phyloP scores from a whole-genome alignment of 805 yeast species.

The Komagataella mondaviorum region DNA sequence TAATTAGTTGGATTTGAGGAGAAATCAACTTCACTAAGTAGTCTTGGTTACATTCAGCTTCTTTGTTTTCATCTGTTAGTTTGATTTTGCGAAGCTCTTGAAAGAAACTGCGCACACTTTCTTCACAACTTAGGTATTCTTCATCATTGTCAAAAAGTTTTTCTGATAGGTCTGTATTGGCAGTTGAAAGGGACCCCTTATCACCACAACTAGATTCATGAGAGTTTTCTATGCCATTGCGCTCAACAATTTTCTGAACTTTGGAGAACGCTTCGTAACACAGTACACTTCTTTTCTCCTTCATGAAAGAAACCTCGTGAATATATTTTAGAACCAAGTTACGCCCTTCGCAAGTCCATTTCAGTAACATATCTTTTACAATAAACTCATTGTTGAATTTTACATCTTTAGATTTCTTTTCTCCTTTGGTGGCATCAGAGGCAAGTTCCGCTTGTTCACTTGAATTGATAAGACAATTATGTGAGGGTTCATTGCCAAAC shows the following conservation, averaged over 20 bases:
- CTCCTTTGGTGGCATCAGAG: constrained; percentile 10
- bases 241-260: constrained; percentile 34
- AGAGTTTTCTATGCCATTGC: constrained; percentile 10
- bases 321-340: constrained; percentile 50
- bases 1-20: constrained; percentile 71
- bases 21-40: constrained; percentile 56
- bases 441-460: constrained; percentile 11
- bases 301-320: constrained; percentile 30
- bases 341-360: constrained; percentile 66
- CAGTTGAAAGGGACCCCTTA: not conserved
- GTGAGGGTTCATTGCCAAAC: constrained; percentile 43
- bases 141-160: constrained; percentile 4
- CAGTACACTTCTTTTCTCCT: constrained; percentile 27
- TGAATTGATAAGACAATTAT: constrained; percentile 38
- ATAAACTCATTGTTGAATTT: constrained; percentile 55
- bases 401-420: not conserved
- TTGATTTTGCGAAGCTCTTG: constrained; percentile 29
- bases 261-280: constrained; percentile 35
- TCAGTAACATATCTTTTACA: constrained; percentile 57
- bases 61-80: constrained; percentile 13
- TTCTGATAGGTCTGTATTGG: not conserved
- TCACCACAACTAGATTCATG: not conserved
- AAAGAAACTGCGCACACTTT: constrained; percentile 34
- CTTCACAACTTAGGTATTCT: constrained; percentile 7
- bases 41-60: constrained; percentile 24